Percentiles rank a stretch among this genome's conserved stretches.
phyloP scores from a whole-genome alignment of 768 basidiomycete genomes.

The Glaciozyma martinii region DNA sequence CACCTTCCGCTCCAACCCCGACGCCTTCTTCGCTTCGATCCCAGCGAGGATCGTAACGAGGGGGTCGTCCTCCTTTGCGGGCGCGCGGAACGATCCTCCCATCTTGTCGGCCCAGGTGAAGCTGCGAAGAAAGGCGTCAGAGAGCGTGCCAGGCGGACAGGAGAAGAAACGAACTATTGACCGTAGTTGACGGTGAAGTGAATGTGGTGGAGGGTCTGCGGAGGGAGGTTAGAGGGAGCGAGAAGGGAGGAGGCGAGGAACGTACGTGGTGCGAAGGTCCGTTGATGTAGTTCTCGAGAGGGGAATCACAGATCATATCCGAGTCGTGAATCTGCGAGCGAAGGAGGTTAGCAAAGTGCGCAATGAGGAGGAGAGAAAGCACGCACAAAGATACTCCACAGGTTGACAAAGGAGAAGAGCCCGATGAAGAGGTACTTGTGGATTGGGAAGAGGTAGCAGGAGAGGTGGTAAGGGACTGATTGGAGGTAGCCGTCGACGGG shows the following conservation, averaged over 20 bases:
- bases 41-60: conserved; percentile 44
- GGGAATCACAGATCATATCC: conserved; percentile 91
- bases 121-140: conserved; percentile 29
- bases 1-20: conserved; percentile 1
- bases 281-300: conserved; percentile 82
- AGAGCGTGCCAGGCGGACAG: not conserved
- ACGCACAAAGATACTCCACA: conserved; percentile 81
- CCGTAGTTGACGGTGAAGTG: conserved; percentile 79
- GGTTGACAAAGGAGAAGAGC: conserved; percentile 84
- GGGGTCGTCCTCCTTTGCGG: conserved; percentile 73
- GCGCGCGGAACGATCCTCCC: conserved; percentile 81
- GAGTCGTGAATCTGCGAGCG: conserved; percentile 81
- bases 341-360: not conserved
- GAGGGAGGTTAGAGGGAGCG: not conserved
- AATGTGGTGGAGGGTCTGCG: conserved; percentile 74
- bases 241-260: not conserved
- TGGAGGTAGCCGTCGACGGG: conserved; percentile 89
- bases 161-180: not conserved
- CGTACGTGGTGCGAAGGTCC: conserved; percentile 85
- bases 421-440: conserved; percentile 74
- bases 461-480: conserved; percentile 89
- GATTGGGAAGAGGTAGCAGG: conserved; percentile 79
- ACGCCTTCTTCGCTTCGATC: conserved; percentile 34
- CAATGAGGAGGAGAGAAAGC: not conserved
- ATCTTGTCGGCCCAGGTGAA: conserved; percentile 88